Base-by-base conservation (phyloP, 106 monocot genomes). In the Iris macrosiphon region DNA sequence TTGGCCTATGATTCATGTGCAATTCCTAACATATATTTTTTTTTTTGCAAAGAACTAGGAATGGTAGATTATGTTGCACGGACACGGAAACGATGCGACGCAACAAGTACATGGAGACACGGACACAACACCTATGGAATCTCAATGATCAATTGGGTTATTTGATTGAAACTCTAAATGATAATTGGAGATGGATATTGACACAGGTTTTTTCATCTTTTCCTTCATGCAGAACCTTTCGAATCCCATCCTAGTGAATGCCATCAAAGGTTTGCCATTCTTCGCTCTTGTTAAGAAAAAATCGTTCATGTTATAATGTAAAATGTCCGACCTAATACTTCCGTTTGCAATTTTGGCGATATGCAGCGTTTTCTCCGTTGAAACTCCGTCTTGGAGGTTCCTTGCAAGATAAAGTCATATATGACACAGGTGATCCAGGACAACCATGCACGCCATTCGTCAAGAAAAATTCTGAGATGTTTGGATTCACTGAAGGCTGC, bases 401-500 rank as follows among this genome's bases (percentile, higher is more conserved):
- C 19, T 66, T 93, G 45, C 92, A 93, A 78, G 87, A 93, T 59
- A 87, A 87, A 66, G 77, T 93, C 49, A 69, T 93, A 57, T 93
- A 87, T 57, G 83, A 48, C 26, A 70, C 64, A 0, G 76, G 57
- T 51, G 49, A 71, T 23, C 50, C 57, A 29, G 35, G 39, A 0
- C 60, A 59, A 46, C 64, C 67, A 13, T 93, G 92, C 32, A 64
- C 61, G 10, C 74, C 76, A 2, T 83, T 89, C 39, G 41, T 61
- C 2, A 64, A 77, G 41, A 89, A 73, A 66, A 73, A 16, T 59
- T 91, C 85, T 39, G 75, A 75, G 48, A 68, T 85, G 83, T 87
- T 87, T 45, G 77, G 92, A 12, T 93, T 87, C 56, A 70, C 74
- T 14, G 62, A 80, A 33, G 87, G 92, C n/a, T 93, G 92, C 59